Evolutionary conservation across 1,284 basidiomycete genomes (phyloP).

Genomic region (Veloboletus limbatus): DNA sequence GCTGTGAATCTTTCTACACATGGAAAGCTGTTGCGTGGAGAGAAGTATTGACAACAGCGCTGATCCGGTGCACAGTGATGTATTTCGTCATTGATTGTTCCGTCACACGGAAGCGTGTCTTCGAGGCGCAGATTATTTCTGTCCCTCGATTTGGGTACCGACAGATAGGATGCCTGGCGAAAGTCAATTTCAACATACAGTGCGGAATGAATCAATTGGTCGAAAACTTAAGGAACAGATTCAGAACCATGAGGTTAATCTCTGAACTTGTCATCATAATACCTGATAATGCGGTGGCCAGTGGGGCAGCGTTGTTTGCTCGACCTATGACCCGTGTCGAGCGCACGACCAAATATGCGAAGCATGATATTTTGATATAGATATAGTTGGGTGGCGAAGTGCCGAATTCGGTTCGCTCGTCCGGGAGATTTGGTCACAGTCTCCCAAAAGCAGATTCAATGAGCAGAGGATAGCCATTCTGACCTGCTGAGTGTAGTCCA

Average conservation of each 20-base stretch:
- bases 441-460: too few relatives aligned
- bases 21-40: neutral
- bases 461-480: too few relatives aligned
- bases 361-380: too few relatives aligned
- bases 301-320: too few relatives aligned
- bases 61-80: conserved; percentile 1
- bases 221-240: neutral
- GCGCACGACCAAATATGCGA: too few relatives aligned
- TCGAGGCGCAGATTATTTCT: neutral
- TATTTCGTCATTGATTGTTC: conserved; percentile 1
- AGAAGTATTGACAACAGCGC: neutral
- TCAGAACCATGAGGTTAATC: neutral
- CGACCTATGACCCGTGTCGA: too few relatives aligned
- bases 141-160: neutral
- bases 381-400: too few relatives aligned
- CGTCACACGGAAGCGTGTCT: neutral
- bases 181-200: neutral
- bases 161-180: neutral
- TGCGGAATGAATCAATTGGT: neutral
- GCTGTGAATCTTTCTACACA: neutral
- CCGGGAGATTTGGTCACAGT: too few relatives aligned
- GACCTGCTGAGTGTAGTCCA: too few relatives aligned
- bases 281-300: too few relatives aligned
- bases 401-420: too few relatives aligned
- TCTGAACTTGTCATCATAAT: too few relatives aligned